A percentile compares a stretch with the other conserved stretches of the same genome.
phyloP scores from a whole-genome alignment of 2,329 filamentous ascomycete genomes.

The Cladosporium sphaerospermum region DNA sequence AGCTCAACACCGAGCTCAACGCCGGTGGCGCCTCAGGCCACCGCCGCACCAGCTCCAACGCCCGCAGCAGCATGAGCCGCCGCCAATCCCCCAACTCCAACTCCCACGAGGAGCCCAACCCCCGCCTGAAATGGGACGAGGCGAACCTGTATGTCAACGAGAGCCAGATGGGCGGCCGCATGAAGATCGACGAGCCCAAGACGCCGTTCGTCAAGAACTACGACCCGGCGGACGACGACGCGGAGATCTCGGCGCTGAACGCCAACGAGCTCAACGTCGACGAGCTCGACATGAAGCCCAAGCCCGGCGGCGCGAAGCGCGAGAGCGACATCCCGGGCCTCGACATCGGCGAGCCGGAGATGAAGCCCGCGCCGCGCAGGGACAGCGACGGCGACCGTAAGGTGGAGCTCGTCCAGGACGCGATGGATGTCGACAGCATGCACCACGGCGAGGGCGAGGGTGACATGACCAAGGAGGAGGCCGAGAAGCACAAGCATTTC shows the following conservation, averaged over 20 bases:
- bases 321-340: conserved; percentile 86
- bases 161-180: conserved; percentile 88
- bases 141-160: conserved; percentile 95
- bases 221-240: conserved; percentile 81
- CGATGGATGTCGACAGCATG: conserved; percentile 36
- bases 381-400: conserved; percentile 58
- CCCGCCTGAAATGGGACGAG: conserved; percentile 95
- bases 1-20: conserved; percentile 92
- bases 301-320: conserved; percentile 28
- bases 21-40: conserved; percentile 63
- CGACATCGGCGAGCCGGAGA: conserved; percentile 85
- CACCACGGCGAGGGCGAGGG: conserved; percentile 55
- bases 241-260: conserved; percentile 62
- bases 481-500: conserved; percentile 86
- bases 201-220: conserved; percentile 93
- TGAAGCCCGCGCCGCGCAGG: conserved; percentile 34
- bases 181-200: conserved; percentile 99
- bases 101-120: conserved; percentile 41
- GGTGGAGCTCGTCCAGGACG: conserved; percentile 66
- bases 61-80: conserved; percentile 62
- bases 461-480: conserved; percentile 58
- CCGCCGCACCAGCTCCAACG: conserved; percentile 74
- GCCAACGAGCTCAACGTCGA: conserved; percentile 64
- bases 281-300: conserved; percentile 54
- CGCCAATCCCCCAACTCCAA: conserved; percentile 54